These are phyloP conservation scores for Hygrocybe coccinea DNA, from an alignment of 768 basidiomycete genomes.

Conservation along the genomic window DNA sequence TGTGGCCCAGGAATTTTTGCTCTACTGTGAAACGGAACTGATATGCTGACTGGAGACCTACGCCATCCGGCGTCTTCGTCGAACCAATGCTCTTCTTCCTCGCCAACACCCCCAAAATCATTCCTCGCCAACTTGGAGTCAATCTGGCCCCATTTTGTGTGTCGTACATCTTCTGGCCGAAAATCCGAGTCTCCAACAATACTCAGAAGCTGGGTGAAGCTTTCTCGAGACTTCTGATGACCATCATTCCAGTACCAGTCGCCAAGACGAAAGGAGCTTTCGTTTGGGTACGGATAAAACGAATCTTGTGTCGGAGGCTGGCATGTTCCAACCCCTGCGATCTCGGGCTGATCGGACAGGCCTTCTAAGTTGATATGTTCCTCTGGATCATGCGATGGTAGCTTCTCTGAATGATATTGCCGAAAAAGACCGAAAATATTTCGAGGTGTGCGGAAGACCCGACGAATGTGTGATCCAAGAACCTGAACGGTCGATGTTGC, in stretches of 20 bases:
- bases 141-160: not conserved
- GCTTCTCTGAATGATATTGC: not conserved
- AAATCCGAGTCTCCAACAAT: conserved; percentile 1
- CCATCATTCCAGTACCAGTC: conserved; percentile 1
- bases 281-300: not conserved
- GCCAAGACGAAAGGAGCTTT: not conserved
- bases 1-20: not conserved
- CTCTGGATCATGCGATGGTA: conserved; percentile 4
- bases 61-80: not conserved
- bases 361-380: not conserved
- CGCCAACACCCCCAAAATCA: not conserved
- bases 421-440: conserved; percentile 1
- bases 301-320: not conserved
- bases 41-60: not conserved
- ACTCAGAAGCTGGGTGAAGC: not conserved
- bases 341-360: not conserved
- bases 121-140: not conserved
- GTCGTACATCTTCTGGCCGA: not conserved
- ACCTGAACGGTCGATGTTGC: not conserved
- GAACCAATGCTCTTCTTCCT: not conserved
- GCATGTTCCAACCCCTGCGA: not conserved
- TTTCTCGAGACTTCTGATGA: not conserved
- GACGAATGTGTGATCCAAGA: not conserved
- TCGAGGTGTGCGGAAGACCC: not conserved
- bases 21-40: not conserved